A percentile compares a stretch with the other conserved stretches of the same genome.
These are phyloP conservation scores for Setomelanomma holmii DNA, from an alignment of 2,329 filamentous ascomycete species.

Conservation along the genomic window DNA sequence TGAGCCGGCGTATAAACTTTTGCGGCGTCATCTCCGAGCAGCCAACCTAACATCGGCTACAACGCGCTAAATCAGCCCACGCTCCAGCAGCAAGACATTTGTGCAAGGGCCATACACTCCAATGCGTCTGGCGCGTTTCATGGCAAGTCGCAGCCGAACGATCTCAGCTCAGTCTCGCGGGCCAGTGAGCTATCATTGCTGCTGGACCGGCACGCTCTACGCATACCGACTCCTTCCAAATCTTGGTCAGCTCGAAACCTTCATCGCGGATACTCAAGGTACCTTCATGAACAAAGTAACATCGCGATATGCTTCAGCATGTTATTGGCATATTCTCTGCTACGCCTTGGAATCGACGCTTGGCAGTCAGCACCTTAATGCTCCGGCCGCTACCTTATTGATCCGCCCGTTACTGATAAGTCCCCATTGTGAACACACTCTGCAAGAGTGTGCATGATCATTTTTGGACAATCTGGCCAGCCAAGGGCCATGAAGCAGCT, in stretches of 20 bases:
- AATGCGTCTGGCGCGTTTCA: constrained; percentile 9
- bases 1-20: constrained; percentile 11
- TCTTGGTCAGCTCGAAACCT: neutral
- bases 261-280: neutral
- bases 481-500: neutral
- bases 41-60: constrained; percentile 1
- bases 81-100: constrained; percentile 3
- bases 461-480: neutral
- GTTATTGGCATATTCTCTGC: neutral
- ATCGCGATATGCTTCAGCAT: neutral
- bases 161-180: neutral
- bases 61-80: constrained; percentile 3
- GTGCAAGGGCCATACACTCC: neutral
- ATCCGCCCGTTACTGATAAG: neutral
- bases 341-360: neutral
- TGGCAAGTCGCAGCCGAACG: constrained; percentile 4
- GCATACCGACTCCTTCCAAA: no score
- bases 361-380: neutral
- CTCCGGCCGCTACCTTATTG: neutral
- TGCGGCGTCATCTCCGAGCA: constrained; percentile 10
- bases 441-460: neutral
- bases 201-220: neutral
- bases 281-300: neutral
- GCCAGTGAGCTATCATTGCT: neutral
- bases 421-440: neutral